A percentile compares a stretch with the other conserved stretches of the same genome.
phyloP scores from a whole-genome alignment of 1,139 yeast species.

The Scheffersomyces quercinus region DNA sequence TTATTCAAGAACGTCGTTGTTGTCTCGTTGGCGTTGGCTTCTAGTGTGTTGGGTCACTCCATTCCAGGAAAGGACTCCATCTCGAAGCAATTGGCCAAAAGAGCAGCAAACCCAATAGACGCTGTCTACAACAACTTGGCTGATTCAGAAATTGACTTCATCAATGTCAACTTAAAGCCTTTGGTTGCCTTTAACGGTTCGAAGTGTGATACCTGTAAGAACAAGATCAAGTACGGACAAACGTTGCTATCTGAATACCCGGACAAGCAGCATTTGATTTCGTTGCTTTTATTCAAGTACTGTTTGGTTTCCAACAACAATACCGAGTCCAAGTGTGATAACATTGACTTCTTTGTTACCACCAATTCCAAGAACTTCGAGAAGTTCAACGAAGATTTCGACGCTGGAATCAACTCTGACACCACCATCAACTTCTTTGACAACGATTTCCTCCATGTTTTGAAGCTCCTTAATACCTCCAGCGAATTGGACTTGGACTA shows the following conservation, averaged over 20 bases:
- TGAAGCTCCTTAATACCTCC: constrained; percentile 35
- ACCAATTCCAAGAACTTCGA: constrained; percentile 27
- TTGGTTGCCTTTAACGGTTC: constrained; percentile 32
- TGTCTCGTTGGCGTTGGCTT: not conserved
- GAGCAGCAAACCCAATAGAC: constrained; percentile 23
- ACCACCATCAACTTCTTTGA: constrained; percentile 37
- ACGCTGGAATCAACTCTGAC: constrained; percentile 24
- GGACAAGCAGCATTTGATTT: constrained; percentile 36
- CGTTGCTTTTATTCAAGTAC: constrained; percentile 37
- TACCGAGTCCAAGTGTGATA: constrained; percentile 34
- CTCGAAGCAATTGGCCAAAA: constrained; percentile 16
- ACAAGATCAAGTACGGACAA: constrained; percentile 34
- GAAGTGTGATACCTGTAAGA: constrained; percentile 37
- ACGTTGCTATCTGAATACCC: constrained; percentile 29
- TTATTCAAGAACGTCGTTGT: not conserved
- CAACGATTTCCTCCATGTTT: constrained; percentile 41
- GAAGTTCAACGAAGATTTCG: constrained; percentile 17
- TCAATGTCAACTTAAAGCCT: constrained; percentile 26
- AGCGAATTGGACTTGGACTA: constrained; percentile 38
- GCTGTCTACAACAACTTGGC: constrained; percentile 25
- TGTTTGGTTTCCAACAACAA: constrained; percentile 33
- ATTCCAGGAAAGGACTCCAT: constrained; percentile 20
- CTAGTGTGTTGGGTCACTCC: constrained; percentile 13
- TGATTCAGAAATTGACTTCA: constrained; percentile 31
- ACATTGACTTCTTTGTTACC: constrained; percentile 39